Conservation (phyloP, 2,329 filamentous ascomycete species). For the Cadophora luteo-olivacea region DNA sequence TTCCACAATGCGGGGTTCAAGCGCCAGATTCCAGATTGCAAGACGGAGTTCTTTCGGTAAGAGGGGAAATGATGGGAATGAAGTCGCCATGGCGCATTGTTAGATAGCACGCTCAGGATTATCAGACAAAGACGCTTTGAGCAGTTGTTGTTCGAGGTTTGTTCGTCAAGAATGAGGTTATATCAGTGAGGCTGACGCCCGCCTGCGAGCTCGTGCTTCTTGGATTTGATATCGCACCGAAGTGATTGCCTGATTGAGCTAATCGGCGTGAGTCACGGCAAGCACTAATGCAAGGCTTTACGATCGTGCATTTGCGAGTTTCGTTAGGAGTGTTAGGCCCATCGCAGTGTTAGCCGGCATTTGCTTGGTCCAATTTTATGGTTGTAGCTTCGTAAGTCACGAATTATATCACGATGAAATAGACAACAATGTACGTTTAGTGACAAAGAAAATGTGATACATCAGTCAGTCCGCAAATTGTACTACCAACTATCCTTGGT, state of each 20-base stretch:
- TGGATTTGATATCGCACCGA: background rate
- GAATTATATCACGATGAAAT: too few relatives aligned
- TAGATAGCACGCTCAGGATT: background rate
- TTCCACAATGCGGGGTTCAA: conserved; percentile 5
- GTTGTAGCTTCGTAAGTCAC: too few relatives aligned
- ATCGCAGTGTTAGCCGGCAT: too few relatives aligned
- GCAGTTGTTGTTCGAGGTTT: background rate
- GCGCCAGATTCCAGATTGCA: conserved; percentile 3
- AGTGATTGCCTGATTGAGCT: background rate
- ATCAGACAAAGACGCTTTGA: background rate
- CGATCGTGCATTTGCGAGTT: background rate
- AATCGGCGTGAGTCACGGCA: background rate
- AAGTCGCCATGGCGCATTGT: background rate
- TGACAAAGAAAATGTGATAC: too few relatives aligned
- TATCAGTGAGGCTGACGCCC: background rate
- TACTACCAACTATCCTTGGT: too few relatives aligned
- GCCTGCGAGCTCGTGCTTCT: background rate
- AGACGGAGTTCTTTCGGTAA: conserved; percentile 8
- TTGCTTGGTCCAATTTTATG: too few relatives aligned
- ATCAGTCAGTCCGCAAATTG: too few relatives aligned
- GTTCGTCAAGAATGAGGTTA: background rate
- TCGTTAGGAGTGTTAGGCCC: too few relatives aligned
- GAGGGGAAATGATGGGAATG: background rate
- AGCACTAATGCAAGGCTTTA: background rate
- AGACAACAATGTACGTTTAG: too few relatives aligned